Base-by-base conservation (phyloP, 371 early-diverging fungal species). In the Mucor velutinosus region DNA sequence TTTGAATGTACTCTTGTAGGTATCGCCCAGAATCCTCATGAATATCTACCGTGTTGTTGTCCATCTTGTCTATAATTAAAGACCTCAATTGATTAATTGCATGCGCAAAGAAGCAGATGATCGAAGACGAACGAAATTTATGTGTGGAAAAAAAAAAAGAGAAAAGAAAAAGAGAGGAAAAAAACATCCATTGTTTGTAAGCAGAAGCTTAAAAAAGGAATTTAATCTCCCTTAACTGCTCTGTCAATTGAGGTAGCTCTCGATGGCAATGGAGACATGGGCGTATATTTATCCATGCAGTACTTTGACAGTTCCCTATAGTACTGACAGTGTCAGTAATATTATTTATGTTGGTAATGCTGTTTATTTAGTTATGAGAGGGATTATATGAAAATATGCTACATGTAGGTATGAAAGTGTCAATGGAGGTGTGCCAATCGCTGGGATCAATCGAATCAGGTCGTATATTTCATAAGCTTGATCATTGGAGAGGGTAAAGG, bases 21-120 rank as follows among this genome's bases (percentile, higher is more conserved):
- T 82, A 82, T 62, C 75, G 62, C n/a, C 78, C 78, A n/a, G 75
- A 76, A 33, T 82, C 82, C 55, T 79, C 76, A 27, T 78, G 80
- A n/a, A 71, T 66, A 35, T 66, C 64, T 14, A 60, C 65, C 11
- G 59, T 39, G 29, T 59, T 53, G 45, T 60, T 43, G 6, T 59
- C 47, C 39, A 60, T 58, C 7, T 30, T 63, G 11, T 35, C 15
- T 27, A 23, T 37, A 10, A 25, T 27, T 59, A 17, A 15, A 69
- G 14, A 6, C 32, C 11, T 23, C 23, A 49, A 49, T 49, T 49
- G 49, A 7, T 11, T 19, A 21, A 21, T 49, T 49, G 49, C 49
- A 49, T n/a, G 10, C 19, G 19, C 49, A 49, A 19, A 21, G 2
- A 17, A 17, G 6, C n/a, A n/a, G 17, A 43, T n/a, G 15, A 43